Evolutionary conservation across 1,284 basidiomycete species (phyloP).

Genomic region (Leccinum pachyderme): DNA sequence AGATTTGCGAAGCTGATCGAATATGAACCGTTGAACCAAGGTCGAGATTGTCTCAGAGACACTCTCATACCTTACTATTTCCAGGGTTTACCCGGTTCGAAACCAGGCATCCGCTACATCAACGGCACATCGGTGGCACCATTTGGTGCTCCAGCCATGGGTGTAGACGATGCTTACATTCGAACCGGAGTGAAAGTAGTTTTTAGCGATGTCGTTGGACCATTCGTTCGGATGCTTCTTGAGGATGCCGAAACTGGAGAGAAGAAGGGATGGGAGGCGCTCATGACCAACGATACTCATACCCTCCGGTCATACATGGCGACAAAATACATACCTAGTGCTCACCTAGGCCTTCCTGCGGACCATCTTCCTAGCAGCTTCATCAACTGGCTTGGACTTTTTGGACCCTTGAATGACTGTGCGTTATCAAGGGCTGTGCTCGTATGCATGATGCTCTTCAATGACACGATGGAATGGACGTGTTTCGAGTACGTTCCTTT

Average conservation of each 20-base stretch:
- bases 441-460: neutral
- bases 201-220: neutral
- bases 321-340: conserved; percentile 20
- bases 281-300: conserved; percentile 13
- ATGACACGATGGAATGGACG: conserved; percentile 8
- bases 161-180: conserved; percentile 12
- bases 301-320: conserved; percentile 18
- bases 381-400: conserved; percentile 22
- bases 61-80: conserved; percentile 14
- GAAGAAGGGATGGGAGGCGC: conserved; percentile 14
- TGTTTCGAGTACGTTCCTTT: conserved; percentile 11
- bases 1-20: conserved; percentile 28
- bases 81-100: neutral
- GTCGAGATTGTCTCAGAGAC: conserved; percentile 5
- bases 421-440: neutral
- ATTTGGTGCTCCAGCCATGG: conserved; percentile 14
- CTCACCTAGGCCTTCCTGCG: conserved; percentile 11
- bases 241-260: conserved; percentile 4
- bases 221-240: conserved; percentile 11
- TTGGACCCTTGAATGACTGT: neutral
- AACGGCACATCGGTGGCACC: conserved; percentile 8
- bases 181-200: conserved; percentile 10
- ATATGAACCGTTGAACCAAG: conserved; percentile 18
- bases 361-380: conserved; percentile 13
- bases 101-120: conserved; percentile 10